Conservation (phyloP, 2,329 filamentous ascomycete species). For the Curvularia spicifera region DNA sequence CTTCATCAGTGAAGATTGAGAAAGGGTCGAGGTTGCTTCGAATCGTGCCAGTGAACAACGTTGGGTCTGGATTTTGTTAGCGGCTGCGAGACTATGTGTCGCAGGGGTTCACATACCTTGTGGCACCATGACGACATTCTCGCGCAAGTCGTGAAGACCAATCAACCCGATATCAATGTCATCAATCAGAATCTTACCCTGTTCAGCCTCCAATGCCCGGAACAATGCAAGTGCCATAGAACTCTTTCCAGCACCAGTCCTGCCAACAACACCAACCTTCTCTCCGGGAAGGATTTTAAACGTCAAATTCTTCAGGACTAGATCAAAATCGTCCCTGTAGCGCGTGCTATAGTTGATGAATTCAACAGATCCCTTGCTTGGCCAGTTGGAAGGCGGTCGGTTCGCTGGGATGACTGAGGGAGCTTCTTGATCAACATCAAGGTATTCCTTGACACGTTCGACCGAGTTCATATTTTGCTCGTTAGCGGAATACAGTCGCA, state of each 20-base stretch:
- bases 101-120: slow-evolving; percentile 58
- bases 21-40: slow-evolving; percentile 95
- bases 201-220: slow-evolving; percentile 88
- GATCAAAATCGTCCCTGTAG: slow-evolving; percentile 85
- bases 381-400: slow-evolving; percentile 82
- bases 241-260: slow-evolving; percentile 95
- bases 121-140: slow-evolving; percentile 95
- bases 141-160: slow-evolving; percentile 88
- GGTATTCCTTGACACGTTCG: slow-evolving; percentile 95
- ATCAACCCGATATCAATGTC: slow-evolving; percentile 88
- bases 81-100: neutral
- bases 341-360: slow-evolving; percentile 89
- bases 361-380: slow-evolving; percentile 81
- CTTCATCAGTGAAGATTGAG: slow-evolving; percentile 82
- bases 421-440: slow-evolving; percentile 95
- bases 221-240: slow-evolving; percentile 92
- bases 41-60: slow-evolving; percentile 90
- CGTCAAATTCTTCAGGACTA: slow-evolving; percentile 80
- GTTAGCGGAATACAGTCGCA: slow-evolving; percentile 90
- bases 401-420: slow-evolving; percentile 76
- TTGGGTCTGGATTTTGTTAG: slow-evolving; percentile 68
- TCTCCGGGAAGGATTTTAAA: slow-evolving; percentile 87
- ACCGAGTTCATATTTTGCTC: slow-evolving; percentile 99
- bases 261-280: slow-evolving; percentile 94
- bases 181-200: slow-evolving; percentile 88